Conservation (phyloP, 352 stramenopile genomes). For the Albugo candida region DNA sequence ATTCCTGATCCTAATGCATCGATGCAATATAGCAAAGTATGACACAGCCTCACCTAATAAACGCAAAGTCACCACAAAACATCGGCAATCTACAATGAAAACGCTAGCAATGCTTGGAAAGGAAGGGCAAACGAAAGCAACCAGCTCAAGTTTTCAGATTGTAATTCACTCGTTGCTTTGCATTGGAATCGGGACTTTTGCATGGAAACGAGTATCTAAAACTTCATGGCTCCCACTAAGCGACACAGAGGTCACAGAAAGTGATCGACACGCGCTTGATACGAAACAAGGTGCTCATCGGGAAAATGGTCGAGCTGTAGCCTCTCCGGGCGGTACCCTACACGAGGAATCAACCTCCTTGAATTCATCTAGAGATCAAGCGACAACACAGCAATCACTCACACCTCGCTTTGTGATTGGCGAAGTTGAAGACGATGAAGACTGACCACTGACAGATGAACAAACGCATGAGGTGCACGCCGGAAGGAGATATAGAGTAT, state of each 20-base stretch:
- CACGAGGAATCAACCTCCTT: slow-evolving; percentile 9
- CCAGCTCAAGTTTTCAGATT: slow-evolving; percentile 8
- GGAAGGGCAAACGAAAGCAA: too few species aligned
- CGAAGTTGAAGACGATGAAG: not conserved
- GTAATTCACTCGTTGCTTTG: slow-evolving; percentile 31
- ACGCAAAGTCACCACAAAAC: too few species aligned
- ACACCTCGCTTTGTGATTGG: not conserved
- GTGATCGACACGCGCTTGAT: not conserved
- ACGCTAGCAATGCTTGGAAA: too few species aligned
- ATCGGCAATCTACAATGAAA: too few species aligned
- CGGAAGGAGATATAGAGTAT: slow-evolving; percentile 13
- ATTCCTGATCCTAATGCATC: too few species aligned
- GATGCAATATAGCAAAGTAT: too few species aligned
- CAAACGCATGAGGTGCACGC: not conserved
- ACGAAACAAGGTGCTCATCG: too few species aligned
- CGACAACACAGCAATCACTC: not conserved
- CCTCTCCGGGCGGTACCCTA: slow-evolving; percentile 9
- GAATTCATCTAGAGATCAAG: not conserved
- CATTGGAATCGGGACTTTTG: slow-evolving; percentile 25
- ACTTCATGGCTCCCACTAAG: slow-evolving; percentile 22
- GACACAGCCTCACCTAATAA: too few species aligned
- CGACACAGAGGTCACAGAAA: slow-evolving; percentile 7
- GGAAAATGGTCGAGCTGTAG: slow-evolving; percentile 1
- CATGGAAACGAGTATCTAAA: slow-evolving; percentile 24
- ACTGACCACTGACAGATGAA: not conserved